phyloP scores from a whole-genome alignment of 768 basidiomycete species.

The Leucocoprinus sp. region DNA sequence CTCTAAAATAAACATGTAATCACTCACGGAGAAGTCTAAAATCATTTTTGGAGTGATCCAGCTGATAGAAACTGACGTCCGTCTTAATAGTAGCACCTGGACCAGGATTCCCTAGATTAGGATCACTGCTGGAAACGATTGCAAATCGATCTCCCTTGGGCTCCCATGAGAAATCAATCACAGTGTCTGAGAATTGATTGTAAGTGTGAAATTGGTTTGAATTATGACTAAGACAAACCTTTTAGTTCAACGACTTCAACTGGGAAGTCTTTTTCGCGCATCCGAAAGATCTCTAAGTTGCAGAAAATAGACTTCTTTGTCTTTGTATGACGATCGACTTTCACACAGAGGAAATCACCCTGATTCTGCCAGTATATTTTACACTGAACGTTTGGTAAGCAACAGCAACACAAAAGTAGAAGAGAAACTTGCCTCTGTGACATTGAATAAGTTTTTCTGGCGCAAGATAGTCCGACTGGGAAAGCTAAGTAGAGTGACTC shows the following conservation, averaged over 20 bases:
- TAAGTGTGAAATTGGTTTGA: constrained; percentile 11
- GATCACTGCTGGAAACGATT: constrained; percentile 89
- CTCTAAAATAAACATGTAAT: constrained; percentile 9
- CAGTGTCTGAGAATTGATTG: constrained; percentile 54
- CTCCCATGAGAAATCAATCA: constrained; percentile 97
- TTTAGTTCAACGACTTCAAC: constrained; percentile 97
- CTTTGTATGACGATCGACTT: constrained; percentile 97
- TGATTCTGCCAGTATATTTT: constrained; percentile 98
- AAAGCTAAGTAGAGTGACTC: constrained; percentile 88
- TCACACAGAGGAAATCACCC: constrained; percentile 97
- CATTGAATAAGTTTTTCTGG: constrained; percentile 97
- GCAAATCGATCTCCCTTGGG: constrained; percentile 96
- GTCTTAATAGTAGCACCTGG: constrained; percentile 95
- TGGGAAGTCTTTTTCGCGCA: constrained; percentile 95
- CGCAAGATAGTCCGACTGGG: constrained; percentile 78
- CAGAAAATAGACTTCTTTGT: constrained; percentile 98
- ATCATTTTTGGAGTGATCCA: constrained; percentile 88
- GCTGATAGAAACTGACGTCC: constrained; percentile 92
- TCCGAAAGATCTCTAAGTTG: constrained; percentile 95
- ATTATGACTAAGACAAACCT: constrained; percentile 38
- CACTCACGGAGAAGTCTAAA: constrained; percentile 80
- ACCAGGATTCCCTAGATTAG: constrained; percentile 83
- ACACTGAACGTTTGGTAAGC: constrained; percentile 46
- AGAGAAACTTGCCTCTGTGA: constrained; percentile 69
- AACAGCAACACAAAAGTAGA: neutral